Conservation (phyloP, 345 rosid species). For the Firmiana major region DNA sequence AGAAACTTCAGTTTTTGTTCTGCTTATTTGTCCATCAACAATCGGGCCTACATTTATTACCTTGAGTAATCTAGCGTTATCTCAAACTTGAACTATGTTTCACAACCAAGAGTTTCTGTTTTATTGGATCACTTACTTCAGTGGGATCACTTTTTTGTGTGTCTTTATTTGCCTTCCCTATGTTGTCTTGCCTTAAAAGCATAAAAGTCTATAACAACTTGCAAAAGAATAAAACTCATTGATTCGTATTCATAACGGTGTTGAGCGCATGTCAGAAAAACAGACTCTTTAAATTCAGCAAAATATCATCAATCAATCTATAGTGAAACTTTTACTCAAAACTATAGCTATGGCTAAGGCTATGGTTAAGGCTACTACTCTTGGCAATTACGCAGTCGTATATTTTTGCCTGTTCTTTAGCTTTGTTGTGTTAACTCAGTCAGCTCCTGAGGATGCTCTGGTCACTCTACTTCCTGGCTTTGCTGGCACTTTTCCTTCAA, state of each 20-base stretch:
- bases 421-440: constrained; percentile 21
- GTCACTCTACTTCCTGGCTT: constrained; percentile 68
- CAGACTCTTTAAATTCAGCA: not conserved
- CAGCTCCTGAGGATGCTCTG: constrained; percentile 57
- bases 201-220: not conserved
- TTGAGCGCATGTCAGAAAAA: not conserved
- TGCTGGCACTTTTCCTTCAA: constrained; percentile 58
- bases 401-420: constrained; percentile 17
- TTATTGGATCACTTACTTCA: not conserved
- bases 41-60: not conserved
- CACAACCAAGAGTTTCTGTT: not conserved
- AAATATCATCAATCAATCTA: not conserved
- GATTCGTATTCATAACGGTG: not conserved
- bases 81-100: not conserved
- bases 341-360: constrained; percentile 27
- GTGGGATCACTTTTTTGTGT: not conserved
- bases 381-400: constrained; percentile 15
- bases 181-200: constrained; percentile 2
- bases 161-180: not conserved
- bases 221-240: not conserved
- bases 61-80: not conserved
- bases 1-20: not conserved
- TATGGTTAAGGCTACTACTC: constrained; percentile 27
- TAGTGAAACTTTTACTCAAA: not conserved
- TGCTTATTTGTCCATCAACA: not conserved